A percentile compares a stretch with the other conserved stretches of the same genome.
These are phyloP conservation scores for Gilbertella persicaria DNA, from an alignment of 371 early-diverging fungal species.

Conservation along the genomic window DNA sequence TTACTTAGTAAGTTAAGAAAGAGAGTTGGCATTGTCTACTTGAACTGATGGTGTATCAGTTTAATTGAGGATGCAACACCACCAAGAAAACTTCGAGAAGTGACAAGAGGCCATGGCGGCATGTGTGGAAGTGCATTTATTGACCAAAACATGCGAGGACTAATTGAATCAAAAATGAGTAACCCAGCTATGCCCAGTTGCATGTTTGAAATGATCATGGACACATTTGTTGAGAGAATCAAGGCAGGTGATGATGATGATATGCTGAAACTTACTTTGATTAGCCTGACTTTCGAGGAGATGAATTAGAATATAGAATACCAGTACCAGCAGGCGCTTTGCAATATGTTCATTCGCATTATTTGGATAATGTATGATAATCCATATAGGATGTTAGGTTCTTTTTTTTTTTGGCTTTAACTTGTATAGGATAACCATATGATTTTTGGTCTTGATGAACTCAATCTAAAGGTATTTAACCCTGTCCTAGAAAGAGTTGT, in stretches of 20 bases:
- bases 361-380: constrained; percentile 26
- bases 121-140: constrained; percentile 60
- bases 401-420: no score
- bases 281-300: constrained; percentile 53
- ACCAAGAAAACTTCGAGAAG: constrained; percentile 48
- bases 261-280: constrained; percentile 3
- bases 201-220: constrained; percentile 58
- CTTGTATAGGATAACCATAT: constrained; percentile 54
- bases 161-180: constrained; percentile 47
- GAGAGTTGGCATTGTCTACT: no score
- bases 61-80: constrained; percentile 8
- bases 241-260: constrained; percentile 59
- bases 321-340: constrained; percentile 24
- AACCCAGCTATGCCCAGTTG: constrained; percentile 50
- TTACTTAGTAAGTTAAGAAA: constrained; percentile 26
- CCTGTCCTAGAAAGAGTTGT: constrained; percentile 49
- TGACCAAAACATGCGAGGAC: constrained; percentile 59
- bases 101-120: constrained; percentile 61
- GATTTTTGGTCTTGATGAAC: constrained; percentile 48
- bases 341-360: constrained; percentile 9
- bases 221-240: constrained; percentile 52
- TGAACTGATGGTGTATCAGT: no score
- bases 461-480: constrained; percentile 50
- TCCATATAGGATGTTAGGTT: no score
- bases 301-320: constrained; percentile 39